phyloP scores from a whole-genome alignment of 208 protist species.

The Trypanosoma lewisi region DNA sequence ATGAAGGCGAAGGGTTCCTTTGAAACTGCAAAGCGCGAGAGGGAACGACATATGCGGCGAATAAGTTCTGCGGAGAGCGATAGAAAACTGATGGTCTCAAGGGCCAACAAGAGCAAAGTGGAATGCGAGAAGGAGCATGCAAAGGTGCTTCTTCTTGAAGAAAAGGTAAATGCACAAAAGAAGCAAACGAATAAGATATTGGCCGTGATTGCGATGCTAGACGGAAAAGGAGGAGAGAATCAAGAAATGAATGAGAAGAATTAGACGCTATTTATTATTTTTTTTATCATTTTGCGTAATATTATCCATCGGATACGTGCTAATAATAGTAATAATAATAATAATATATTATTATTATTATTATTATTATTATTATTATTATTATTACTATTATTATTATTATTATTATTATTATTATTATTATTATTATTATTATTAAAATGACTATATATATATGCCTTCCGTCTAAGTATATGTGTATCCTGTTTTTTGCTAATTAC shows the following conservation, averaged over 20 bases:
- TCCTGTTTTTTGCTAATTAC: too few relatives aligned
- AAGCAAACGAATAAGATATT: slow-evolving; percentile 49
- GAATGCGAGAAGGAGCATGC: slow-evolving; percentile 55
- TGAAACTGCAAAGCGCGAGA: slow-evolving; percentile 48
- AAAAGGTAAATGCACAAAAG: slow-evolving; percentile 39
- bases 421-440: not conserved
- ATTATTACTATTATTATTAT: too few relatives aligned
- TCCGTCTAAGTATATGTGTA: too few relatives aligned
- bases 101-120: slow-evolving; percentile 34
- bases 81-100: slow-evolving; percentile 30
- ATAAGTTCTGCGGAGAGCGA: slow-evolving; percentile 56
- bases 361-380: too few relatives aligned
- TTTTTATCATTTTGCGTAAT: too few relatives aligned
- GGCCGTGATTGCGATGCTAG: slow-evolving; percentile 34
- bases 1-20: slow-evolving; percentile 49
- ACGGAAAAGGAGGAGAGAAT: slow-evolving; percentile 14
- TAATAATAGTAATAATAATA: too few relatives aligned
- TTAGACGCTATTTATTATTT: not conserved
- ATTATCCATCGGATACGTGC: too few relatives aligned
- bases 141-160: slow-evolving; percentile 41
- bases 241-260: not conserved
- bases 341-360: too few relatives aligned
- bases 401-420: too few relatives aligned
- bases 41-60: slow-evolving; percentile 40
- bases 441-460: not conserved